Evolutionary conservation across 208 protist species (phyloP).

Genomic region (Crithidia thermophila): DNA sequence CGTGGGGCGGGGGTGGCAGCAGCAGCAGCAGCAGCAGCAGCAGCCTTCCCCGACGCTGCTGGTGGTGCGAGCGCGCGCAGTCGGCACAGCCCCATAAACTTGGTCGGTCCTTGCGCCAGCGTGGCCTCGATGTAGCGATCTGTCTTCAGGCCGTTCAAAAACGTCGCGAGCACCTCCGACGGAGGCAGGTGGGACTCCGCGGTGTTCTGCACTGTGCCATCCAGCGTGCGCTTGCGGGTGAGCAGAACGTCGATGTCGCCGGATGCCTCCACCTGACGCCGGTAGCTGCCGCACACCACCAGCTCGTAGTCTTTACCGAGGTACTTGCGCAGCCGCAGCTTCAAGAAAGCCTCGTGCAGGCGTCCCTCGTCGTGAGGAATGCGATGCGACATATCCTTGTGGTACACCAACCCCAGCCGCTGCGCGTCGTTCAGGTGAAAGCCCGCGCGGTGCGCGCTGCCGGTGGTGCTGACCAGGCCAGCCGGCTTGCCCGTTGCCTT

Average conservation of each 20-base stretch:
- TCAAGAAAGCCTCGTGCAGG: conserved; percentile 82
- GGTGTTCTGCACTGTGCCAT: conserved; percentile 1
- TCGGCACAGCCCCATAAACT: conserved; percentile 91
- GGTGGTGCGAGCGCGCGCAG: conserved; percentile 35
- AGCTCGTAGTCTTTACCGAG: conserved; percentile 74
- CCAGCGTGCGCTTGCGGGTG: conserved; percentile 42
- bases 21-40: conserved; percentile 1
- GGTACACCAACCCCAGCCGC: conserved; percentile 79
- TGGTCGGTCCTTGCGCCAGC: conserved; percentile 80
- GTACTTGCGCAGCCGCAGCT: conserved; percentile 70
- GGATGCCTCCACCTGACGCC: conserved; percentile 53
- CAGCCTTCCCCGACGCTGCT: conserved; percentile 17
- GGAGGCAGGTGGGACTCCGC: conserved; percentile 11
- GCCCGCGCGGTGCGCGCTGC: conserved; percentile 28
- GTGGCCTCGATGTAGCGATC: conserved; percentile 83
- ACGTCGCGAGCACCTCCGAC: conserved; percentile 55
- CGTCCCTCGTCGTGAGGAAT: conserved; percentile 84
- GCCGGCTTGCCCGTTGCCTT: conserved; percentile 29
- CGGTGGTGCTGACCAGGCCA: conserved; percentile 4
- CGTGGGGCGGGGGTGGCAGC: conserved; percentile 6
- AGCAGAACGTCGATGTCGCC: conserved; percentile 91
- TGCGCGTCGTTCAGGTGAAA: conserved; percentile 76
- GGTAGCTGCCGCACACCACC: conserved; percentile 84
- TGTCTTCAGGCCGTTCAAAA: conserved; percentile 61
- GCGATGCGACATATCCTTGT: conserved; percentile 77